Percentiles rank a stretch among this genome's conserved stretches.
Evolutionary conservation across 2,329 filamentous ascomycete genomes (phyloP).

Genomic region (Colletotrichum lupini): DNA sequence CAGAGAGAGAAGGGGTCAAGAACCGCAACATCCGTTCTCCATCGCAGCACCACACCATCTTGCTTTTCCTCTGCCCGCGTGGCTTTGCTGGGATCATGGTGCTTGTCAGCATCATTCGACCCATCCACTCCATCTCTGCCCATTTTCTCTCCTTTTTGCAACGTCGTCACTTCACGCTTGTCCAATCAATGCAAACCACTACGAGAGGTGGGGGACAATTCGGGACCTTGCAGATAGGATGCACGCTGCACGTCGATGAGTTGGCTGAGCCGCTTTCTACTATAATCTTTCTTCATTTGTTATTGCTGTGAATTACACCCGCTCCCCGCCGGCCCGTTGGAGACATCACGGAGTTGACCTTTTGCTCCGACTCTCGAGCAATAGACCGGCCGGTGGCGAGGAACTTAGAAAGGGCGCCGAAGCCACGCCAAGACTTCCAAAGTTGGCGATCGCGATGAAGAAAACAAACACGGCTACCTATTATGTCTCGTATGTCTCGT

Average conservation of each 20-base stretch:
- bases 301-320: neutral
- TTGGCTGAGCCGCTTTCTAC: neutral
- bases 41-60: neutral
- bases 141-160: neutral
- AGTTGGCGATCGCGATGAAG: neutral
- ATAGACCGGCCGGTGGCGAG: neutral
- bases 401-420: neutral
- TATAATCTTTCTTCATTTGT: neutral
- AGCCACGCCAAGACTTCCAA: neutral
- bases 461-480: neutral
- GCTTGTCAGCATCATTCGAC: slow-evolving; percentile 14
- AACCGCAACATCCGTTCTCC: neutral
- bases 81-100: slow-evolving; percentile 19
- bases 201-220: neutral
- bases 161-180: neutral
- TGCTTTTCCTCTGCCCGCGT: slow-evolving; percentile 24
- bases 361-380: neutral
- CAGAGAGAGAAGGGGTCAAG: too few relatives aligned
- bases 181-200: slow-evolving; percentile 12
- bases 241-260: neutral
- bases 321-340: neutral
- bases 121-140: neutral
- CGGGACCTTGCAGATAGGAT: slow-evolving; percentile 3
- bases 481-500: neutral
- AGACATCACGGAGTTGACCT: neutral